A percentile compares a stretch with the other conserved stretches of the same genome.
Evolutionary conservation across 2,329 filamentous ascomycete species (phyloP).

Genomic region (Dryadomyces quercus-mongolicae): DNA sequence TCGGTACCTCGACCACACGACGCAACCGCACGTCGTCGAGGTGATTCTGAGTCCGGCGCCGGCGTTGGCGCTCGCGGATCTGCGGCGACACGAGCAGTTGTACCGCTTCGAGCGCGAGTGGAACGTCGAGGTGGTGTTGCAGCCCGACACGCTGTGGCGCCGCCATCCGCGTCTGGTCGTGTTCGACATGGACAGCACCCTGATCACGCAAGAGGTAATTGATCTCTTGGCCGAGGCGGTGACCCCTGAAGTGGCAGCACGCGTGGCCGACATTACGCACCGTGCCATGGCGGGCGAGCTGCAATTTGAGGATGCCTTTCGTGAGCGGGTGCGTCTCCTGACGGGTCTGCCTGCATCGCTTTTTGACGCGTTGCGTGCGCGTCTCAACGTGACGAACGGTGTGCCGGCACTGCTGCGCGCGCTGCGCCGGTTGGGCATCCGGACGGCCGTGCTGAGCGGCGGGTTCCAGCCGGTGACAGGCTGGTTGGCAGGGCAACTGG

Average conservation of each 20-base stretch:
- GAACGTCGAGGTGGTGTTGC: slow-evolving; percentile 76
- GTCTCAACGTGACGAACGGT: slow-evolving; percentile 72
- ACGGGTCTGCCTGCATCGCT: slow-evolving; percentile 69
- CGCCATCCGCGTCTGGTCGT: slow-evolving; percentile 77
- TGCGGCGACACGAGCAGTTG: slow-evolving; percentile 70
- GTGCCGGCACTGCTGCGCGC: slow-evolving; percentile 62
- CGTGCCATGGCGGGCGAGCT: slow-evolving; percentile 94
- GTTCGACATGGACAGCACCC: slow-evolving; percentile 97
- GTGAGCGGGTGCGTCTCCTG: slow-evolving; percentile 67
- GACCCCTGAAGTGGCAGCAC: slow-evolving; percentile 57
- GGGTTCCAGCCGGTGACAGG: slow-evolving; percentile 82
- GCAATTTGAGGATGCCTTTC: slow-evolving; percentile 77
- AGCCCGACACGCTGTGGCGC: slow-evolving; percentile 60
- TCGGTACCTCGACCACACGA: slow-evolving; percentile 49
- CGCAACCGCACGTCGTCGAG: slow-evolving; percentile 53
- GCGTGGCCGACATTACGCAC: slow-evolving; percentile 80
- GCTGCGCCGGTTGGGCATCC: slow-evolving; percentile 68
- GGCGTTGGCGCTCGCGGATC: slow-evolving; percentile 49
- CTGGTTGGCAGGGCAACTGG: slow-evolving; percentile 73
- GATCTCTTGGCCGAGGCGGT: slow-evolving; percentile 83
- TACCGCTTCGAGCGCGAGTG: slow-evolving; percentile 79
- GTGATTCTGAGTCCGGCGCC: slow-evolving; percentile 50
- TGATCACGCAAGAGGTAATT: slow-evolving; percentile 96
- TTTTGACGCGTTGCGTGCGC: slow-evolving; percentile 62
- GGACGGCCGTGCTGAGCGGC: slow-evolving; percentile 81